Evolutionary conservation across 2,329 filamentous ascomycete species (phyloP).

Genomic region (Penicillium sp.): DNA sequence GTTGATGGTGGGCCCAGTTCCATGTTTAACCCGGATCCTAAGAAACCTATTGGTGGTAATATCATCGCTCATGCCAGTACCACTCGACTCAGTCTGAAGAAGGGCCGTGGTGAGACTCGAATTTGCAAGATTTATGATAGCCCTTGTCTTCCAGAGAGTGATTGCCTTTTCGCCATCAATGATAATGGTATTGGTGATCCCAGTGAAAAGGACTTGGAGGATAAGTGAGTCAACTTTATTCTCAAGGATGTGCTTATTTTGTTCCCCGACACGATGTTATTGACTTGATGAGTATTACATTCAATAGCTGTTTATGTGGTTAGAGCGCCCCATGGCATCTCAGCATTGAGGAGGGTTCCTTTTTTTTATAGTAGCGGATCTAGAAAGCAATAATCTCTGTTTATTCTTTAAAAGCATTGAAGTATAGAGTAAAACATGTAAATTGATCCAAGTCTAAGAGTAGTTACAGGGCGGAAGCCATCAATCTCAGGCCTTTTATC

Average conservation of each 20-base stretch:
- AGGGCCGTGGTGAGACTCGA: conserved; percentile 89
- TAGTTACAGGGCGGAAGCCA: neutral
- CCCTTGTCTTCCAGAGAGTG: conserved; percentile 91
- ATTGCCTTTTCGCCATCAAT: conserved; percentile 93
- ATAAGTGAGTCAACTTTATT: conserved; percentile 53
- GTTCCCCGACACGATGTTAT: conserved; percentile 25
- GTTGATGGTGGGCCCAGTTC: conserved; percentile 93
- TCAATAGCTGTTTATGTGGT: conserved; percentile 6
- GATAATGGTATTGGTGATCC: conserved; percentile 97
- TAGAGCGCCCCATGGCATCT: neutral
- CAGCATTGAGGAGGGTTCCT: neutral
- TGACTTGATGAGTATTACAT: conserved; percentile 20
- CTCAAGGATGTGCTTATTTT: neutral
- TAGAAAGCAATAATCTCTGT: neutral
- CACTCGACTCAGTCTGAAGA: conserved; percentile 90
- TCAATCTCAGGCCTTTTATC: conserved; percentile 7
- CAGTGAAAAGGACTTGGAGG: conserved; percentile 90
- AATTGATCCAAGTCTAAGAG: neutral
- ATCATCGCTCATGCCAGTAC: conserved; percentile 98
- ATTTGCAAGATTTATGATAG: conserved; percentile 99
- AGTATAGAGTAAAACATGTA: neutral
- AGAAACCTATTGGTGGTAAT: conserved; percentile 98
- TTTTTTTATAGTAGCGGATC: neutral
- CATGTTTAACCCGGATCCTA: conserved; percentile 99
- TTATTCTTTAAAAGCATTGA: neutral